These are phyloP conservation scores for Amauroascus niger DNA, from an alignment of 2,329 filamentous ascomycete species.

Conservation along the genomic window DNA sequence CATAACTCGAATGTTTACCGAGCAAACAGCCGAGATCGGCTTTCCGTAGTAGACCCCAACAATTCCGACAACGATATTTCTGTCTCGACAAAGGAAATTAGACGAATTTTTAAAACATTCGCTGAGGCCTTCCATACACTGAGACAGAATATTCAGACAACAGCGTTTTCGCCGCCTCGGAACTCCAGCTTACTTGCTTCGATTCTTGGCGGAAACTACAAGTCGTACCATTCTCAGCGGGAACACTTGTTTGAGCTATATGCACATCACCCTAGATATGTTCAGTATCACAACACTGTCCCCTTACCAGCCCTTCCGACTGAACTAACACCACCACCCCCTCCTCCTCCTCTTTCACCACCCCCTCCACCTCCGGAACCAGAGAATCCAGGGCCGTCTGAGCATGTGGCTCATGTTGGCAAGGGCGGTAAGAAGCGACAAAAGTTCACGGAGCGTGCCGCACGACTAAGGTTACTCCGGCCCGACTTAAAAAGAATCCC, in stretches of 20 bases:
- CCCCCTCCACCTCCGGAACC: constrained; percentile 12
- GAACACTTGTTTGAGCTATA: constrained; percentile 50
- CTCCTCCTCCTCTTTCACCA: constrained; percentile 17
- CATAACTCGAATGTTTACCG: constrained; percentile 36
- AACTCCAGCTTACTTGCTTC: constrained; percentile 55
- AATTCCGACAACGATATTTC: constrained; percentile 78
- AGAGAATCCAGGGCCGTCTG: background rate
- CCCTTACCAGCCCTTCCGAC: constrained; percentile 15
- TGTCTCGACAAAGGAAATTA: constrained; percentile 66
- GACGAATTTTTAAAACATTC: constrained; percentile 60
- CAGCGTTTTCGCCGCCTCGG: constrained; percentile 18
- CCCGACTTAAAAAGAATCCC: constrained; percentile 26
- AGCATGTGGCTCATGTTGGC: background rate
- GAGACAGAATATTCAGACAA: constrained; percentile 45
- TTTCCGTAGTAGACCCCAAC: constrained; percentile 90
- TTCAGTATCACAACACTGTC: constrained; percentile 24
- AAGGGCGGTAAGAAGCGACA: constrained; percentile 24
- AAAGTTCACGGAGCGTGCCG: constrained; percentile 25
- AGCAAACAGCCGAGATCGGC: constrained; percentile 51
- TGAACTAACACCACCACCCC: constrained; percentile 11
- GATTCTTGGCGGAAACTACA: constrained; percentile 70
- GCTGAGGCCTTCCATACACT: constrained; percentile 52
- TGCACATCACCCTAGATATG: constrained; percentile 32
- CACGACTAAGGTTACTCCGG: constrained; percentile 24
- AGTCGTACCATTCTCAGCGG: constrained; percentile 60